phyloP scores from a whole-genome alignment of 805 yeast species.

The Isabelozyma rhagii region DNA sequence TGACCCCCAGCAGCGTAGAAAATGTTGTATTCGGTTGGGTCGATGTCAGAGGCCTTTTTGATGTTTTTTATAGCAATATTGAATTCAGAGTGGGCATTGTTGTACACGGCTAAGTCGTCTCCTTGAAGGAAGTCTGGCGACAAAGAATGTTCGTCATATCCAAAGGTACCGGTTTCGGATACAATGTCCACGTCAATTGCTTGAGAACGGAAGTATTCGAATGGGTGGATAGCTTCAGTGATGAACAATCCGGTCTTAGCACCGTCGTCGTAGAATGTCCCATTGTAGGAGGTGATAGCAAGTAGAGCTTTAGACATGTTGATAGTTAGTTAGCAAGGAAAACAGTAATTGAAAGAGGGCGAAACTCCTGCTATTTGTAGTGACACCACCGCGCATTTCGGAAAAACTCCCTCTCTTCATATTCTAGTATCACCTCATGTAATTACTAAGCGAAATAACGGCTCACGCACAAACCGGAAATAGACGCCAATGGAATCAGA shows the following conservation, averaged over 20 bases:
- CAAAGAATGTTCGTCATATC: conserved; percentile 57
- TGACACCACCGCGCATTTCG: not conserved
- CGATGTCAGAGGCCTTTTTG: conserved; percentile 48
- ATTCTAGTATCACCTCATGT: not conserved
- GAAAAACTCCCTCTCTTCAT: not conserved
- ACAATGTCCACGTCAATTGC: conserved; percentile 55
- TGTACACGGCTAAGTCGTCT: conserved; percentile 39
- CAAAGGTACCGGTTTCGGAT: conserved; percentile 56
- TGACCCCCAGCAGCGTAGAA: conserved; percentile 69
- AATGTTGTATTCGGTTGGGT: conserved; percentile 48
- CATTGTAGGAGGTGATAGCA: conserved; percentile 42
- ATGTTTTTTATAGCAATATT: conserved; percentile 33
- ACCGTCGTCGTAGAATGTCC: conserved; percentile 54
- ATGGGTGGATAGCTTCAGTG: conserved; percentile 61
- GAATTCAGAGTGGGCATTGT: conserved; percentile 38
- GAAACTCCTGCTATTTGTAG: not conserved
- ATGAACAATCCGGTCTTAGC: conserved; percentile 58
- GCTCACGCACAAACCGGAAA: not conserved
- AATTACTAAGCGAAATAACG: not conserved
- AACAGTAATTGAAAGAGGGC: not conserved
- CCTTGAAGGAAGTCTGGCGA: conserved; percentile 33
- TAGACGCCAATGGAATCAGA: no score
- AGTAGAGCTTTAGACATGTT: conserved; percentile 37
- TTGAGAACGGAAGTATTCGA: conserved; percentile 39
- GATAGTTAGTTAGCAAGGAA: not conserved